phyloP scores from a whole-genome alignment of 2,329 filamentous ascomycete genomes.

The Phyllosticta paracitricarpa region DNA sequence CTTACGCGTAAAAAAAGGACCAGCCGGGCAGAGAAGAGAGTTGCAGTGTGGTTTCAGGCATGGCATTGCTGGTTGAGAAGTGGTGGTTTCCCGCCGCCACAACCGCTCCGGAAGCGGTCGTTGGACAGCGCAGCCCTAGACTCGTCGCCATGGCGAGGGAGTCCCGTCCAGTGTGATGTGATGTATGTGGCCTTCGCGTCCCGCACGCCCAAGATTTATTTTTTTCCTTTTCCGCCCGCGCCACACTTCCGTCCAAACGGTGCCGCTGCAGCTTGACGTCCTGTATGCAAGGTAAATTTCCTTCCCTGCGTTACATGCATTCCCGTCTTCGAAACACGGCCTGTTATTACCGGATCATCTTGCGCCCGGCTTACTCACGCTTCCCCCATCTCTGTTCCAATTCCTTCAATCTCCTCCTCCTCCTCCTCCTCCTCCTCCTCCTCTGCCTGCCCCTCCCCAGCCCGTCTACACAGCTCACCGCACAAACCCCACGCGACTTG shows the following conservation, averaged over 20 bases:
- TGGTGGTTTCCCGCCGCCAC: not conserved
- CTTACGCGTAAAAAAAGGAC: not conserved
- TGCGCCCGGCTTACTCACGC: not conserved
- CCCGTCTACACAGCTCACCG: too few species aligned
- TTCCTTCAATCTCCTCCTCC: too few species aligned
- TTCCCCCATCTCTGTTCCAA: too few species aligned
- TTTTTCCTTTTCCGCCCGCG: too few species aligned
- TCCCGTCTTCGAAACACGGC: too few species aligned
- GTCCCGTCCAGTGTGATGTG: not conserved
- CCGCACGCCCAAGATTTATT: not conserved
- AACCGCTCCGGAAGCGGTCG: not conserved
- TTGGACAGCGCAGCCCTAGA: not conserved
- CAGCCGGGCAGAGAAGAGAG: not conserved
- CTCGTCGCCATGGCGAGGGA: not conserved
- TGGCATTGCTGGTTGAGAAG: not conserved
- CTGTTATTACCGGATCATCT: too few species aligned
- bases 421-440: too few species aligned
- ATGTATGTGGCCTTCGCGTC: not conserved
- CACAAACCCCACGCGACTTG: not conserved
- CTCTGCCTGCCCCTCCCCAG: not conserved
- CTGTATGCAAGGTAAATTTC: too few species aligned
- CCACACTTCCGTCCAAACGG: too few species aligned
- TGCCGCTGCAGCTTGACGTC: too few species aligned
- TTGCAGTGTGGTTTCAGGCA: not conserved
- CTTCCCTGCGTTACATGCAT: too few species aligned